Evolutionary conservation across 2,329 filamentous ascomycete genomes (phyloP).

Genomic region (Westerdykella ornata): DNA sequence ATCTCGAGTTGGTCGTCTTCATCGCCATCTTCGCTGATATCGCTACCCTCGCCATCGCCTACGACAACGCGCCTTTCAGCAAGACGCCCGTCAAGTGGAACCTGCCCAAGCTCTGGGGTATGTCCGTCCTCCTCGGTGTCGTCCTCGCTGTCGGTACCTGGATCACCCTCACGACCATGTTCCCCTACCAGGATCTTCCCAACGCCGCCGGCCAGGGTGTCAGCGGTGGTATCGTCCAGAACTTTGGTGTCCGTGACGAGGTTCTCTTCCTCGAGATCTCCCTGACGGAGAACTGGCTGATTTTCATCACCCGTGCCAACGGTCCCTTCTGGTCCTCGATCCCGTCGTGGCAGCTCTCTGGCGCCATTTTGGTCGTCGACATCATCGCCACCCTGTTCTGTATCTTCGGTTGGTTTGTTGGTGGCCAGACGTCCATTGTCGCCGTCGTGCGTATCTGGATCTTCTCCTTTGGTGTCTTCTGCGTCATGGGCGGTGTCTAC

Average conservation of each 20-base stretch:
- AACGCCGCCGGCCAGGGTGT: conserved; percentile 45
- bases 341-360: conserved; percentile 75
- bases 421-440: conserved; percentile 66
- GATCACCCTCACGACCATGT: conserved; percentile 84
- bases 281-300: conserved; percentile 90
- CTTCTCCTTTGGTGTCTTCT: conserved; percentile 86
- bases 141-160: conserved; percentile 78
- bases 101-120: conserved; percentile 86
- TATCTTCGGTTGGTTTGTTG: conserved; percentile 76
- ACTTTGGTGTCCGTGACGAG: conserved; percentile 73
- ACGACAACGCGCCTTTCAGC: conserved; percentile 85
- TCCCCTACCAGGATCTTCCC: conserved; percentile 38
- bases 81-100: conserved; percentile 91
- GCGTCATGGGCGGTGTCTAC: conserved; percentile 69
- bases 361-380: conserved; percentile 75
- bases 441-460: conserved; percentile 85
- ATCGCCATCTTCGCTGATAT: conserved; percentile 93
- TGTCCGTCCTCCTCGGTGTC: conserved; percentile 76
- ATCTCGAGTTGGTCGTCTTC: conserved; percentile 84
- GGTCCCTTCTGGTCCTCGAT: conserved; percentile 87
- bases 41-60: conserved; percentile 84
- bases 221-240: conserved; percentile 80
- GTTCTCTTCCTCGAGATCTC: conserved; percentile 87
- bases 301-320: conserved; percentile 92
- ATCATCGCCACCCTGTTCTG: conserved; percentile 79